Conservation (phyloP, 2,329 filamentous ascomycete species). For the Bisporella sp. region DNA sequence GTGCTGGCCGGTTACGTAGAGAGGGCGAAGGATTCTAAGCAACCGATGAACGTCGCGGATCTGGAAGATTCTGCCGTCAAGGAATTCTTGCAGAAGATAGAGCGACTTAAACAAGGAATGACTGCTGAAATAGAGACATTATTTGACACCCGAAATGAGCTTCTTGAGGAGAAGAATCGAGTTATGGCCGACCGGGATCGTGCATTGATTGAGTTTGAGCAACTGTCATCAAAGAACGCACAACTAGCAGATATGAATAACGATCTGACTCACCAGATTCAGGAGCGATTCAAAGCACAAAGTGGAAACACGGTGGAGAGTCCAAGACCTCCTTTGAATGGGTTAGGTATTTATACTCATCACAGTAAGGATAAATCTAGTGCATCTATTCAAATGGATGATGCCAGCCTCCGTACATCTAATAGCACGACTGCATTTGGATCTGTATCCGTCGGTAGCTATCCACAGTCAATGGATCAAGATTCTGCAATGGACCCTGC, state of each 20-base stretch:
- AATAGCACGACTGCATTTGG: constrained; percentile 30
- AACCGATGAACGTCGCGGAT: constrained; percentile 71
- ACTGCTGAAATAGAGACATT: constrained; percentile 51
- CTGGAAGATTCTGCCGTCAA: constrained; percentile 88
- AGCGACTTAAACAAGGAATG: constrained; percentile 54
- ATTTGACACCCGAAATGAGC: constrained; percentile 66
- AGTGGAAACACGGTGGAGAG: constrained; percentile 41
- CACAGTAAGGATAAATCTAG: constrained; percentile 41
- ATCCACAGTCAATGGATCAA: constrained; percentile 28
- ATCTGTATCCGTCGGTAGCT: constrained; percentile 15
- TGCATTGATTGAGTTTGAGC: constrained; percentile 91
- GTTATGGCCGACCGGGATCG: constrained; percentile 84
- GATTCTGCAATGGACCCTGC: constrained; percentile 25
- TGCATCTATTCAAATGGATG: constrained; percentile 24
- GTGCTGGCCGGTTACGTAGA: constrained; percentile 84
- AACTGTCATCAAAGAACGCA: constrained; percentile 87
- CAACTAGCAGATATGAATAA: constrained; percentile 95
- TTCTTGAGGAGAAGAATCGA: constrained; percentile 78
- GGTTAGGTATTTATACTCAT: constrained; percentile 56
- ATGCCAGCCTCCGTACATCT: constrained; percentile 33
- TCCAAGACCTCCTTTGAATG: constrained; percentile 40
- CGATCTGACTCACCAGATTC: constrained; percentile 87
- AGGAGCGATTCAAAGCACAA: constrained; percentile 83
- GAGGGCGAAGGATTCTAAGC: constrained; percentile 74
- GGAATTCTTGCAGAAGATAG: constrained; percentile 73